A percentile compares a stretch with the other conserved stretches of the same genome.
phyloP scores from a whole-genome alignment of 1,139 yeast genomes.

The Debaryomyces singareniensis region DNA sequence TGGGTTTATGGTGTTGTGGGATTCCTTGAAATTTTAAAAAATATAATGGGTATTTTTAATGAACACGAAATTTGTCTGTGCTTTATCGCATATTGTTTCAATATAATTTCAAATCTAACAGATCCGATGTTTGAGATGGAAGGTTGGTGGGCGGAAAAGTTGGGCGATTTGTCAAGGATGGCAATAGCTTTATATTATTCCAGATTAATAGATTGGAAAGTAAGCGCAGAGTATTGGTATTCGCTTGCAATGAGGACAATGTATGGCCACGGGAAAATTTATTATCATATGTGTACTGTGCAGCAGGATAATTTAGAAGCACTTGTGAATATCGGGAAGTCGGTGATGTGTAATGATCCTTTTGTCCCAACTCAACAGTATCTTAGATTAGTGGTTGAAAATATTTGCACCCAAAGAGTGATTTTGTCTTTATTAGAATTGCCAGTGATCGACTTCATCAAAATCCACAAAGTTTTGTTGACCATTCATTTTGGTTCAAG shows the following conservation, averaged over 20 bases:
- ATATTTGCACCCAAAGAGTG: constrained; percentile 68
- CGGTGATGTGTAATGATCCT: constrained; percentile 73
- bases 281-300: constrained; percentile 78
- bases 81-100: constrained; percentile 45
- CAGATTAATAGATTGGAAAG: constrained; percentile 73
- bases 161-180: constrained; percentile 77
- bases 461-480: constrained; percentile 55
- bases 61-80: constrained; percentile 46
- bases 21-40: constrained; percentile 71
- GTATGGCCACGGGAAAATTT: constrained; percentile 74
- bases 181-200: constrained; percentile 77
- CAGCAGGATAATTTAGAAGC: constrained; percentile 78
- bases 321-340: constrained; percentile 68
- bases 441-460: constrained; percentile 60
- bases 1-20: constrained; percentile 84
- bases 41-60: constrained; percentile 53
- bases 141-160: constrained; percentile 74
- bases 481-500: constrained; percentile 41
- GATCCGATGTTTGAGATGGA: constrained; percentile 49
- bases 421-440: constrained; percentile 51
- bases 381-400: constrained; percentile 68
- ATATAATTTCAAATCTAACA: constrained; percentile 47
- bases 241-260: constrained; percentile 61
- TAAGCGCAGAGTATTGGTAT: constrained; percentile 76
- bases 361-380: constrained; percentile 78